phyloP scores from a whole-genome alignment of 2,329 filamentous ascomycete genomes.

The Monosporascus ibericus region DNA sequence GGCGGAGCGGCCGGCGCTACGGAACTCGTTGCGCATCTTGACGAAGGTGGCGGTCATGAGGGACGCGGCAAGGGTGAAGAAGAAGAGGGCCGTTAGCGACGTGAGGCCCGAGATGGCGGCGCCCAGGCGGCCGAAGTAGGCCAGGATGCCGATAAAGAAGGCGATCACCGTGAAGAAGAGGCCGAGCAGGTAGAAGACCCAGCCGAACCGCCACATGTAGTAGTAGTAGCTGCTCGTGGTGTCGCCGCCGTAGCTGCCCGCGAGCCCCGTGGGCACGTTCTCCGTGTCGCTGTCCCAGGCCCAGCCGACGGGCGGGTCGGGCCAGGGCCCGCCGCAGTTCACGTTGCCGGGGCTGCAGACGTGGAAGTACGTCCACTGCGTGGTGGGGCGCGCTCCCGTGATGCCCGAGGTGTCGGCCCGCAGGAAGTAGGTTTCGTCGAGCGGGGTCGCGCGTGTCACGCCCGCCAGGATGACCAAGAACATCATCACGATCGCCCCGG shows the following conservation, averaged over 20 bases:
- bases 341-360: slow-evolving; percentile 62
- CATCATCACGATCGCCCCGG: slow-evolving; percentile 45
- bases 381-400: slow-evolving; percentile 56
- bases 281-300: slow-evolving; percentile 51
- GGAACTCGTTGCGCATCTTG: slow-evolving; percentile 62
- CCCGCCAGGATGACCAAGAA: slow-evolving; percentile 55
- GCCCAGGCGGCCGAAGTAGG: slow-evolving; percentile 65
- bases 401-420: slow-evolving; percentile 71
- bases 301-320: slow-evolving; percentile 66
- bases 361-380: slow-evolving; percentile 90
- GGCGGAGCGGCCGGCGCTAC: slow-evolving; percentile 46
- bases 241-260: slow-evolving; percentile 45
- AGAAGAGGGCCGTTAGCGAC: slow-evolving; percentile 57
- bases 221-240: slow-evolving; percentile 61
- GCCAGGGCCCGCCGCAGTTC: slow-evolving; percentile 57
- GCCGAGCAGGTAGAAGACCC: slow-evolving; percentile 81
- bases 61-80: slow-evolving; percentile 58
- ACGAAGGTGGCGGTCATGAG: slow-evolving; percentile 71
- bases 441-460: slow-evolving; percentile 41
- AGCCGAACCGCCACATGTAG: slow-evolving; percentile 86
- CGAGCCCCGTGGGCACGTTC: slow-evolving; percentile 38
- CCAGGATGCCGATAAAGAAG: slow-evolving; percentile 62
- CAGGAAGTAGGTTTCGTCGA: slow-evolving; percentile 81
- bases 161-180: slow-evolving; percentile 70
- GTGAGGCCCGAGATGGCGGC: slow-evolving; percentile 59